phyloP scores from a whole-genome alignment of 2,329 filamentous ascomycete genomes.

The Teratosphaeria gauchensis region DNA sequence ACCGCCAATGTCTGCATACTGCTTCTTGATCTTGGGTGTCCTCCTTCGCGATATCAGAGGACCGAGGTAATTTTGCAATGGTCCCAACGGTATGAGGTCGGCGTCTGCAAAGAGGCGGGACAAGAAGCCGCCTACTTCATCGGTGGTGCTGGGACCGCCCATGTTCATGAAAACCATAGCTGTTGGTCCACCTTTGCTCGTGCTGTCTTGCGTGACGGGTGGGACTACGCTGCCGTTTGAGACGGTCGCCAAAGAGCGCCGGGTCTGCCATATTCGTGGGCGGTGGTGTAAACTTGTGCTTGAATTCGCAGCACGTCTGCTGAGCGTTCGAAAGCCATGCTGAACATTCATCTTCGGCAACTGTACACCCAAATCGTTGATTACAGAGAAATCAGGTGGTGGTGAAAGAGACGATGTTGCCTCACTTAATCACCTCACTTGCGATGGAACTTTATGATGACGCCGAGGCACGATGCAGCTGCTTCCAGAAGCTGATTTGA shows the following conservation, averaged over 20 bases:
- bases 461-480: not conserved
- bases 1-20: conserved; percentile 90
- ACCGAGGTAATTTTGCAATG: conserved; percentile 81
- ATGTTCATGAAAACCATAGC: conserved; percentile 99
- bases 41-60: conserved; percentile 75
- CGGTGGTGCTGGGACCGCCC: conserved; percentile 83
- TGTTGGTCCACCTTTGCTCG: conserved; percentile 67
- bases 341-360: conserved; percentile 17
- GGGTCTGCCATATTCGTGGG: conserved; percentile 18
- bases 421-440: not conserved
- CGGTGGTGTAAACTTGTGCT: conserved; percentile 17
- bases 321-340: conserved; percentile 18
- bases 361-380: not conserved
- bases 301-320: conserved; percentile 17
- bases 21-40: conserved; percentile 93
- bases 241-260: conserved; percentile 40
- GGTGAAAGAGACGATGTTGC: not conserved
- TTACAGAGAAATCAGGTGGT: not conserved
- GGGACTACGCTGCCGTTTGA: conserved; percentile 41
- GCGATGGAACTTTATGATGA: not conserved
- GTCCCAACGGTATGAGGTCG: conserved; percentile 91
- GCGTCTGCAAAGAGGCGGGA: conserved; percentile 88
- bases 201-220: conserved; percentile 69
- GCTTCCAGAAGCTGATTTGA: not conserved
- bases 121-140: conserved; percentile 82